Percentiles rank a stretch among this genome's conserved stretches.
Evolutionary conservation across 805 yeast genomes (phyloP).

Genomic region (Spathaspora passalidarum): DNA sequence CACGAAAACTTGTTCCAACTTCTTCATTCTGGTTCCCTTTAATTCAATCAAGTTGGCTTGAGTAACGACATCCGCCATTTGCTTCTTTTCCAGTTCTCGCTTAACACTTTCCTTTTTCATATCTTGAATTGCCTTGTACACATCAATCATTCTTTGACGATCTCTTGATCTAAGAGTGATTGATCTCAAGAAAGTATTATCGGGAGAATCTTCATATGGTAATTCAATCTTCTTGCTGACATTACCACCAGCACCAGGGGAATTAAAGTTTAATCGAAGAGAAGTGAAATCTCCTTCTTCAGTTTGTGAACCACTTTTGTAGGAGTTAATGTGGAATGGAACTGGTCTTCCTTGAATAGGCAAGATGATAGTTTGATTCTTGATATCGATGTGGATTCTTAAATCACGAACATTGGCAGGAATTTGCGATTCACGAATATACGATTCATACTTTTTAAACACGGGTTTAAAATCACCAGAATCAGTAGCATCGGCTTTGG

Average conservation of each 20-base stretch:
- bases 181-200: slow-evolving; percentile 82
- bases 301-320: slow-evolving; percentile 89
- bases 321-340: slow-evolving; percentile 93
- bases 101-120: slow-evolving; percentile 89
- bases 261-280: slow-evolving; percentile 83
- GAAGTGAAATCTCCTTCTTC: slow-evolving; percentile 96
- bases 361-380: slow-evolving; percentile 81
- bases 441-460: slow-evolving; percentile 93
- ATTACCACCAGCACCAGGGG: slow-evolving; percentile 84
- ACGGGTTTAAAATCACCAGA: slow-evolving; percentile 60
- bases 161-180: slow-evolving; percentile 87
- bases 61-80: slow-evolving; percentile 88
- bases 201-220: slow-evolving; percentile 87
- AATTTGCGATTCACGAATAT: slow-evolving; percentile 88
- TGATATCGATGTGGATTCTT: slow-evolving; percentile 81
- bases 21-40: slow-evolving; percentile 78
- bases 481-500: slow-evolving; percentile 72
- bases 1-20: slow-evolving; percentile 83
- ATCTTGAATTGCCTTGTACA: slow-evolving; percentile 84
- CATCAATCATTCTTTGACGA: slow-evolving; percentile 86
- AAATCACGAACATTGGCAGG: slow-evolving; percentile 81
- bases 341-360: slow-evolving; percentile 97
- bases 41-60: slow-evolving; percentile 86
- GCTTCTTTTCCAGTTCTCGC: slow-evolving; percentile 86
- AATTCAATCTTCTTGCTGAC: slow-evolving; percentile 69